Base-by-base conservation (phyloP, 75 land plant species). In the Picea glauca region DNA sequence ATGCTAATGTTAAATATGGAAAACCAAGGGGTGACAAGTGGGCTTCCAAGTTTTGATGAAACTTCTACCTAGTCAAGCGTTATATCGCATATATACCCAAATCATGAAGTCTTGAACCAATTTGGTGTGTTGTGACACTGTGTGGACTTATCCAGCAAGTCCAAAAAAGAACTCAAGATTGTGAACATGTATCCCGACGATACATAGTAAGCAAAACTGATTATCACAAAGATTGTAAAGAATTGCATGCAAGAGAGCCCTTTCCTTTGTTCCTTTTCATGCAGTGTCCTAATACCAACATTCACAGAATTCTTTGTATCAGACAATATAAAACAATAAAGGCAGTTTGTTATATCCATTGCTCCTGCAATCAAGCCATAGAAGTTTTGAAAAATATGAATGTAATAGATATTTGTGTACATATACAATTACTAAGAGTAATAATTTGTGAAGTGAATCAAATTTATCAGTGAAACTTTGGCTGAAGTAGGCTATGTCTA, bases 141-240 rank as follows among this genome's bases (percentile, higher is more conserved):
- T 76, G 66, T 59, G 85, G 83, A 43, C 40, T 64, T 23, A 80
- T 62, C 85, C 85, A 84, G 33, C 85, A 84, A 35, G 76, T 74
- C 85, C 85, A 84, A 80, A 20, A 84, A 32, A 58, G 62, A 81
- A 5, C 84, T 76, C 78, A 84, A 67, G 6, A 76, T 77, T 32
- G 62, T 65, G 78, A 84, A 84, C 31, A 80, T 3, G 35, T 84
- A 84, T 26, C 85, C 85, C 5, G 85, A 83, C 23, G 80, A 58
- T 38, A 76, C 7, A 75, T 84, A 84, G 56, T 81, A 84, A 6
- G 85, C 33, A 76, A 84, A 84, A 78, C 84, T 84, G 57, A 33
- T 21, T 23, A 64, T 33, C 82, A 79, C 60, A 33, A 32, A 58
- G 46, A 83, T 83, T 21, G 63, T 50, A 50, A 83, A 83, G 54